Evolutionary conservation across 164 flowering plant species (phyloP).

Genomic region (Sextonia rubra): DNA sequence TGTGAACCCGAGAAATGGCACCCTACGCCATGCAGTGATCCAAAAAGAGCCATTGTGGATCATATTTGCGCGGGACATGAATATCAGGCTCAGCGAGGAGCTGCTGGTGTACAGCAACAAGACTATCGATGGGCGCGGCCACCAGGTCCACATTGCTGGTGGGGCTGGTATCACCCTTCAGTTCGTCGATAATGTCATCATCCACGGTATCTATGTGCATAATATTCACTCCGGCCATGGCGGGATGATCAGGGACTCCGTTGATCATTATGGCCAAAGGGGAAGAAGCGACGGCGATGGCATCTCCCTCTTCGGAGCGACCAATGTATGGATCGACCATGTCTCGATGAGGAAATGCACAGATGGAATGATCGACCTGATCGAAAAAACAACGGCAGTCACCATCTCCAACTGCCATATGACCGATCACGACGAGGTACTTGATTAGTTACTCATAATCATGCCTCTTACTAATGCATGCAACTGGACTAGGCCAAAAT

Average conservation of each 20-base stretch:
- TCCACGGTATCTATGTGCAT: conserved; percentile 62
- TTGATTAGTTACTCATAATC: not conserved
- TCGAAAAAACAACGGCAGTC: conserved; percentile 64
- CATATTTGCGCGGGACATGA: conserved; percentile 47
- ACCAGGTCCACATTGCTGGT: conserved; percentile 44
- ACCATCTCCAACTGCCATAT: conserved; percentile 82
- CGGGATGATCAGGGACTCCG: conserved; percentile 60
- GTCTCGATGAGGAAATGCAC: conserved; percentile 42
- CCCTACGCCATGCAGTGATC: conserved; percentile 57
- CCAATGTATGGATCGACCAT: conserved; percentile 74
- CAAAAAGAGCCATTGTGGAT: conserved; percentile 65
- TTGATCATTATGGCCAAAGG: conserved; percentile 44
- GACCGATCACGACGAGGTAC: conserved; percentile 66
- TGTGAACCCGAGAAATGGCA: conserved; percentile 62
- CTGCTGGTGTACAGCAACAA: conserved; percentile 31
- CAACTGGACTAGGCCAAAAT: not conserved
- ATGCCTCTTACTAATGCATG: not conserved
- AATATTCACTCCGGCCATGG: conserved; percentile 43
- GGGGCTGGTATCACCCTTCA: conserved; percentile 76
- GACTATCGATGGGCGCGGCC: conserved; percentile 35
- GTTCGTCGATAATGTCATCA: conserved; percentile 56
- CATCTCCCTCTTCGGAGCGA: conserved; percentile 51
- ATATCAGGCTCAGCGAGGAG: conserved; percentile 46
- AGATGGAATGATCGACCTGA: conserved; percentile 72
- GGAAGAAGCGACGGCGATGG: conserved; percentile 73